A percentile compares a stretch with the other conserved stretches of the same genome.
Evolutionary conservation across 2,329 filamentous ascomycete genomes (phyloP).

Genomic region (Incumbomyces lentus): DNA sequence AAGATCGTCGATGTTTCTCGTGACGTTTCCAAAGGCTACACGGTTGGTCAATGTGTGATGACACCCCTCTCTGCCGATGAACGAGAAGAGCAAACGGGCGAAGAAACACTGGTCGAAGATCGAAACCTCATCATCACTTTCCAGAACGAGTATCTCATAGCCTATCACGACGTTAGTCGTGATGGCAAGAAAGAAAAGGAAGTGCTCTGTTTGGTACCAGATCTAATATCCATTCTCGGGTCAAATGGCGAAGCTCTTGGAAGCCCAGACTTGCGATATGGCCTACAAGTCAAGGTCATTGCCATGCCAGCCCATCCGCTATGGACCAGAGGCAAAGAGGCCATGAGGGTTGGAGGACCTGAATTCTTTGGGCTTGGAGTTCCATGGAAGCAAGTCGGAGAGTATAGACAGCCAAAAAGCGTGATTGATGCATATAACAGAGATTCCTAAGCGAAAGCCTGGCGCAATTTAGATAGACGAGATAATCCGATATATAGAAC

Average conservation of each 20-base stretch:
- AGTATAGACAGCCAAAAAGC: slow-evolving; percentile 20
- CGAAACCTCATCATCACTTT: slow-evolving; percentile 21
- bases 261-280: slow-evolving; percentile 34
- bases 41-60: slow-evolving; percentile 26
- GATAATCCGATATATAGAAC: too few relatives aligned
- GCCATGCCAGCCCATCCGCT: slow-evolving; percentile 40
- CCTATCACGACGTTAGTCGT: slow-evolving; percentile 11
- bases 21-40: slow-evolving; percentile 30
- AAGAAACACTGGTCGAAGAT: slow-evolving; percentile 4
- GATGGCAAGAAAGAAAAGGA: slow-evolving; percentile 9
- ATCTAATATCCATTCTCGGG: slow-evolving; percentile 19
- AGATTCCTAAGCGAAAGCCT: too few relatives aligned
- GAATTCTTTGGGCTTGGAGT: slow-evolving; percentile 27
- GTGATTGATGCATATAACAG: slow-evolving; percentile 22
- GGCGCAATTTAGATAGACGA: too few relatives aligned
- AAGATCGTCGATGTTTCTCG: slow-evolving; percentile 37
- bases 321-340: slow-evolving; percentile 35
- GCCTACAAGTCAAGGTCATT: slow-evolving; percentile 41
- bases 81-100: slow-evolving; percentile 19
- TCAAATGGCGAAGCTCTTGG: slow-evolving; percentile 17
- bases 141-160: slow-evolving; percentile 25
- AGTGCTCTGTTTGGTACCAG: slow-evolving; percentile 25
- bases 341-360: slow-evolving; percentile 33
- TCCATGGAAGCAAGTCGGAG: slow-evolving; percentile 19
- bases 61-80: slow-evolving; percentile 23